Evolutionary conservation across 2,329 filamentous ascomycete genomes (phyloP), one percentile per base, ranked within the genome.

Genomic region (Hymenoscyphus fraxineus): DNA sequence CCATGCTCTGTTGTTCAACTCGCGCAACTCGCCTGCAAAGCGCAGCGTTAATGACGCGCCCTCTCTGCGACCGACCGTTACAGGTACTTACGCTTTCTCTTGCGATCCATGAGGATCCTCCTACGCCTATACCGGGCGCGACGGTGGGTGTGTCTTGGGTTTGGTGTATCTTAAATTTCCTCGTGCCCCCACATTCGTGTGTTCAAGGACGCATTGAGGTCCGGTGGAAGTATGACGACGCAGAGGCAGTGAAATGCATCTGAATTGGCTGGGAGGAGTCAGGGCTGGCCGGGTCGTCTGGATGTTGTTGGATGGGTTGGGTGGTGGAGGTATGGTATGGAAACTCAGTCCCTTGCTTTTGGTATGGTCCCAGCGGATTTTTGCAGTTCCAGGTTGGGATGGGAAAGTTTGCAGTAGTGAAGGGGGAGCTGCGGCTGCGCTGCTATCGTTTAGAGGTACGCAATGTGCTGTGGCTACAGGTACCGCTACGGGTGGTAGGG

Each of bases 1-100:
- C 95, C 95, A 99, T 67, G 90, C 91, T 79, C 87, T 86, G 75
- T 88, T 85, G 78, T 99, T 99, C 74, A 96, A 82, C 80, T 90
- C 86, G 82, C 93, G 91, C 80, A 98, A 84, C 82, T 97, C 91
- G 81, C 92, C 93, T 97, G 76, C 55, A 70, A 60, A 55, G 35
- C 35, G 41, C 59, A 47, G 63, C 9, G 60, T 73, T 65, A 74
- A 69, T 64, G 65, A 65, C 13, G 12, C 64, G 16, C 6, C 64
- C 40, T 27, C n/a, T 61, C 44, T 22, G 19, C 16, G 59, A 10
- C 57, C 40, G 32, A 39, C 31, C 15, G 32, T 44, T 22, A 6
- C 22, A 58, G 59, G 9, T 38, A 70, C 83, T 71, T 70, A 88
- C 86, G 84, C 80, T 87, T 87, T 76, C 83, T 85, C 78, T 80